Base-by-base conservation (phyloP, 2,329 filamentous ascomycete species). In the Diaporthe humulicola region DNA sequence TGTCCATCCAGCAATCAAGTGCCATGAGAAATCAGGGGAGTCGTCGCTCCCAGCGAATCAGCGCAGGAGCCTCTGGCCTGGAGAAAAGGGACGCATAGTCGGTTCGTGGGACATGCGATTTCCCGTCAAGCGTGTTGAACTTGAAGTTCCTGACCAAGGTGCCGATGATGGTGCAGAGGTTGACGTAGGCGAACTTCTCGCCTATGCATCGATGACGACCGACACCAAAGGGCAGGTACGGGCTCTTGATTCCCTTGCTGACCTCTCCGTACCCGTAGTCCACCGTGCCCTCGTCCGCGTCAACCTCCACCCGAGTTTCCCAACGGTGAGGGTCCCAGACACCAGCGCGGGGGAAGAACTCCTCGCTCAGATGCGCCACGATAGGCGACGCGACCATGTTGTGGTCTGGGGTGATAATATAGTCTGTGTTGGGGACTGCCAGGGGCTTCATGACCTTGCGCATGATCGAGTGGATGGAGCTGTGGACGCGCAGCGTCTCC, bases 151-250 rank as follows among this genome's bases (percentile, higher is more conserved):
- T 85, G 14, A 94, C 88, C 75, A 94, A 82, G 0, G 88, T 90
- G 0, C 88, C 88, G 33, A 94, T 83, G 75, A 95, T 94, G 12
- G 90, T 90, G 22, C 88, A 87, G 56, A 95, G 81, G 79, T 95
- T 93, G 58, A 93, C 83, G 78, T 94, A 94, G 0, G 93, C 93
- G 81, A 94, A 95, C 81, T 94, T 93, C 84, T 95, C 93, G 25
- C 93, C 93, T 74, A 95, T 94, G 79, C 93, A 95, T 28, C 93
- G 86, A 81, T 95, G 93, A 58, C 93, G 86, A 0, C 93, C 93
- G 0, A 92, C 93, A 3, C 93, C 93, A 79, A 95, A 95, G 0
- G 93, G 93, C 3, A 79, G 94, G 36, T 69, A 73, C 3, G 72
- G 76, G 71, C 78, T 76, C 4, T 66, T 76, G 7, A 74, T 73